These are phyloP conservation scores for Meripilus lineatus DNA, from an alignment of 1,284 basidiomycete genomes.

Conservation along the genomic window DNA sequence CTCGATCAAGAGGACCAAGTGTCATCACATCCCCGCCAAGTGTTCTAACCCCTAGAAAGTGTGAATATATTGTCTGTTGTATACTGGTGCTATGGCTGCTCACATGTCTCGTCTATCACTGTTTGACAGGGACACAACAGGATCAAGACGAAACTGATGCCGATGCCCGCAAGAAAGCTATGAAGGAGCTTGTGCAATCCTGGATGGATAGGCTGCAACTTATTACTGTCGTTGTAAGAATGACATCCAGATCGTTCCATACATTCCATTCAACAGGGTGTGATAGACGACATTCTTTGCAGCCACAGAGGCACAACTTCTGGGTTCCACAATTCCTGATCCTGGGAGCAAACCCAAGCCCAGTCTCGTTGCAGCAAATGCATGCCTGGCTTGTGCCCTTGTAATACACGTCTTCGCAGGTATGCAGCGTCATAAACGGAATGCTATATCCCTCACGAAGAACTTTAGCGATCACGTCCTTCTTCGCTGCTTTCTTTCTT, in stretches of 20 bases:
- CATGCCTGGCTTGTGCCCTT: conserved; percentile 30
- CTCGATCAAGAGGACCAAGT: no score
- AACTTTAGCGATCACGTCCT: conserved; percentile 26
- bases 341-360: conserved; percentile 13
- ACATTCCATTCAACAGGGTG: neutral
- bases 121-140: conserved; percentile 11
- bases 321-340: conserved; percentile 20
- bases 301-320: conserved; percentile 30
- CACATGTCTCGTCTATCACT: no score
- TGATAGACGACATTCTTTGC: conserved; percentile 38
- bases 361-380: conserved; percentile 23
- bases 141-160: conserved; percentile 12
- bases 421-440: conserved; percentile 17
- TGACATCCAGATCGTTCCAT: neutral
- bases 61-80: no score
- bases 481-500: conserved; percentile 30
- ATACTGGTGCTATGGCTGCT: no score
- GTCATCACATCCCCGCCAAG: no score
- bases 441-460: neutral
- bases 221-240: conserved; percentile 25
- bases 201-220: conserved; percentile 29
- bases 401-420: conserved; percentile 33
- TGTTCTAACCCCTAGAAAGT: no score
- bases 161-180: conserved; percentile 20
- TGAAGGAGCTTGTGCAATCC: conserved; percentile 23